Evolutionary conservation across 1,139 yeast genomes (phyloP).

Genomic region (Ogataea hybrid): DNA sequence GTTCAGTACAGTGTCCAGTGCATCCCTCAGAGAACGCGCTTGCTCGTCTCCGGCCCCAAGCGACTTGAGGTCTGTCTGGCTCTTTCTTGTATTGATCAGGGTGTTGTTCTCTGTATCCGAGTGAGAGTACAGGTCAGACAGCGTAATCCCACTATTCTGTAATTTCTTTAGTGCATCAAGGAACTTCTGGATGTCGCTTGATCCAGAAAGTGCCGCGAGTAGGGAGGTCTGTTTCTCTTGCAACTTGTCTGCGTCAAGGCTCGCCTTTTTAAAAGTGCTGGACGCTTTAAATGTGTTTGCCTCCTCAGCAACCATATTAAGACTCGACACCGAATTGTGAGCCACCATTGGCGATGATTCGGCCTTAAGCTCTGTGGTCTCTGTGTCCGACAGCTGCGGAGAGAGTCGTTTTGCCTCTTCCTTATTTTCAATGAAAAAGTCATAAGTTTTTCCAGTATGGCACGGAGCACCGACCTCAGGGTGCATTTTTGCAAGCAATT

Average conservation of each 20-base stretch:
- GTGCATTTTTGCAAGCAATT: constrained; percentile 36
- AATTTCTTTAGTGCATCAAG: constrained; percentile 48
- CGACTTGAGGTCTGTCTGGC: not conserved
- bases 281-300: constrained; percentile 24
- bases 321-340: constrained; percentile 10
- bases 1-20: constrained; percentile 22
- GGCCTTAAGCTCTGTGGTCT: constrained; percentile 17
- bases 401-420: constrained; percentile 4
- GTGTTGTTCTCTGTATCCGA: constrained; percentile 7
- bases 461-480: constrained; percentile 9
- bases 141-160: constrained; percentile 49
- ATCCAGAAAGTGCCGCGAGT: constrained; percentile 46
- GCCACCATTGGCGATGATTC: constrained; percentile 9
- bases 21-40: constrained; percentile 1
- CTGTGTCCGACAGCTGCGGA: constrained; percentile 9
- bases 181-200: constrained; percentile 53
- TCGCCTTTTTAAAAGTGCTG: constrained; percentile 40
- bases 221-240: constrained; percentile 39
- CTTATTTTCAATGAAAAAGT: constrained; percentile 6
- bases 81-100: constrained; percentile 7
- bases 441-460: not conserved
- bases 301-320: constrained; percentile 20
- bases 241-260: constrained; percentile 15
- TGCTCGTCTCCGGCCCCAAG: not conserved
- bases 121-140: constrained; percentile 48